phyloP scores from a whole-genome alignment of 331 rosid genomes.

The Quercus phellos region DNA sequence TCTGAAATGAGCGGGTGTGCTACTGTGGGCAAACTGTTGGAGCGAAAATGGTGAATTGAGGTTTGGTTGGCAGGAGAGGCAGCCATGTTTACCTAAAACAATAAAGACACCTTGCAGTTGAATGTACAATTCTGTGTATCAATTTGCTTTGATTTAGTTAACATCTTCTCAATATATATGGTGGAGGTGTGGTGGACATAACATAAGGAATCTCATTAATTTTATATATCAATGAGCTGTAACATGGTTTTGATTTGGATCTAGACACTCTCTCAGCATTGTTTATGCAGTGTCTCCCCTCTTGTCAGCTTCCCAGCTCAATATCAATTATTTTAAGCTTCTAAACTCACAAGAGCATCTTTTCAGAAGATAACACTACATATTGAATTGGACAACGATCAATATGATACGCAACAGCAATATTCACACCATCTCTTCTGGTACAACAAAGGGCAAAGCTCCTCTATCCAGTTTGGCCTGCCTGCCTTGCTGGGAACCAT shows the following conservation, averaged over 20 bases:
- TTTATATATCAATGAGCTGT: not conserved
- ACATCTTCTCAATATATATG: constrained; percentile 23
- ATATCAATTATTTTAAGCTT: not conserved
- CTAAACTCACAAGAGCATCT: no score
- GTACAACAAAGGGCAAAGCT: no score
- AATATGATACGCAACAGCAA: no score
- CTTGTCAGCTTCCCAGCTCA: constrained; percentile 31
- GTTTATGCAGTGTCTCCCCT: constrained; percentile 48
- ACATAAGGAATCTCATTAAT: no score
- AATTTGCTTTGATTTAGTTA: not conserved
- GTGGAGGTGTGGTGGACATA: not conserved
- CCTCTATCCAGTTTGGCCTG: no score
- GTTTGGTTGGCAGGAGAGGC: not conserved
- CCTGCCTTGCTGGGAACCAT: no score
- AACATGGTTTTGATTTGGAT: constrained; percentile 29
- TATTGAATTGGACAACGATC: no score
- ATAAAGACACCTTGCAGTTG: not conserved
- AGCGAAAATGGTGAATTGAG: constrained; percentile 23
- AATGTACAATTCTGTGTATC: constrained; percentile 8
- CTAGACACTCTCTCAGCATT: constrained; percentile 25
- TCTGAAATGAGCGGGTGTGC: constrained; percentile 32
- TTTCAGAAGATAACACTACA: no score
- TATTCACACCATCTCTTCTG: no score
- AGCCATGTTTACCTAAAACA: constrained; percentile 18
- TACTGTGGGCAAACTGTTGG: constrained; percentile 39